A percentile compares a stretch with the other conserved stretches of the same genome.
Evolutionary conservation across 106 monocot species (phyloP).

Genomic region (Allium sativum): DNA sequence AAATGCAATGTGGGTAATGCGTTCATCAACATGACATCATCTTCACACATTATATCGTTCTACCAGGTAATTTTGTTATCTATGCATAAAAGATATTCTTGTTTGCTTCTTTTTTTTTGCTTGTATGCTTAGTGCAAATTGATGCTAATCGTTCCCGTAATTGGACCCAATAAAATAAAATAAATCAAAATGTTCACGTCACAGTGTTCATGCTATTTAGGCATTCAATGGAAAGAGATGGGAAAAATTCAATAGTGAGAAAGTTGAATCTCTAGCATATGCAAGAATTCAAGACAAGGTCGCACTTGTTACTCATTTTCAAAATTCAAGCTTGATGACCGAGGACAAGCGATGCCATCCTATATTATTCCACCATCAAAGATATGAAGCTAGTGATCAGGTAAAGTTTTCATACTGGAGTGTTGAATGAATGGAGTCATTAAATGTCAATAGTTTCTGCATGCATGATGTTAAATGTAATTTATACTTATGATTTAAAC

Average conservation of each 20-base stretch:
- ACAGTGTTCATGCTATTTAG: conserved; percentile 18
- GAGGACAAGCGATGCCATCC: conserved; percentile 96
- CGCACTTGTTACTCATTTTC: conserved; percentile 78
- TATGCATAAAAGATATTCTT: neutral
- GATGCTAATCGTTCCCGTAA: neutral
- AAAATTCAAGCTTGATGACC: conserved; percentile 97
- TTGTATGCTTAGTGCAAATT: neutral
- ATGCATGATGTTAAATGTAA: too few species aligned
- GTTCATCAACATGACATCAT: conserved; percentile 74
- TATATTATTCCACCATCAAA: conserved; percentile 68
- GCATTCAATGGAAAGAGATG: conserved; percentile 97
- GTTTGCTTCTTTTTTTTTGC: neutral
- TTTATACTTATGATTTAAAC: too few species aligned
- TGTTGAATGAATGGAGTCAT: too few species aligned
- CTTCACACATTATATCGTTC: conserved; percentile 61
- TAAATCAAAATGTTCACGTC: too few species aligned
- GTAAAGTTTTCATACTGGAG: conserved; percentile 18
- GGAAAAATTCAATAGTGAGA: conserved; percentile 99
- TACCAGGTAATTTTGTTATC: conserved; percentile 37
- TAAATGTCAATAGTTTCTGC: too few species aligned
- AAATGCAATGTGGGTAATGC: conserved; percentile 93
- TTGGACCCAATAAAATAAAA: neutral
- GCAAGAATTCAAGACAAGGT: conserved; percentile 79
- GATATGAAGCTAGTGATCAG: conserved; percentile 59
- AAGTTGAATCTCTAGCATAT: conserved; percentile 91